A percentile compares a stretch with the other conserved stretches of the same genome.
Conservation (phyloP, 352 stramenopile genomes). For the Globisporangium apiculatum region DNA sequence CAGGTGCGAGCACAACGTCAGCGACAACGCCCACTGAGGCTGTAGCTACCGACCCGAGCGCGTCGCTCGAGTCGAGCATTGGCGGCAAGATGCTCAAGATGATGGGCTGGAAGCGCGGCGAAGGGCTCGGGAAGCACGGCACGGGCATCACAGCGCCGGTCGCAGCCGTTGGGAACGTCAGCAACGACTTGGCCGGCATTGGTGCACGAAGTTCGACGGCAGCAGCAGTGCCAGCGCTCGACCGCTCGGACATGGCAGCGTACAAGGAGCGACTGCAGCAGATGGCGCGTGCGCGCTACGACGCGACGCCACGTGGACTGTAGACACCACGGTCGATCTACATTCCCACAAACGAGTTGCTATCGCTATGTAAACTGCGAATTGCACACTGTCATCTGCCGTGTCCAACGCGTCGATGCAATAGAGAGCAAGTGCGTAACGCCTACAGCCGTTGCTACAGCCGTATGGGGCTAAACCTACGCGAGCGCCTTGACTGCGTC, state of each 20-base stretch:
- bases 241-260: constrained; percentile 38
- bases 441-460: constrained; percentile 2
- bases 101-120: constrained; percentile 83
- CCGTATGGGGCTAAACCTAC: constrained; percentile 6
- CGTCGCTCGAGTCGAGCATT: constrained; percentile 49
- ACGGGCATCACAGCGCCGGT: constrained; percentile 74
- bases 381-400: no score
- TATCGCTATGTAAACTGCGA: no score
- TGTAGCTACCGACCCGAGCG: constrained; percentile 5
- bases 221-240: constrained; percentile 19
- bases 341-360: no score
- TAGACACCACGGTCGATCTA: not conserved
- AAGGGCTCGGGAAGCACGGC: constrained; percentile 74
- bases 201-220: constrained; percentile 23
- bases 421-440: not conserved
- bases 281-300: constrained; percentile 55
- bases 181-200: constrained; percentile 21
- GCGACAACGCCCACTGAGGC: constrained; percentile 1
- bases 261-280: constrained; percentile 62
- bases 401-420: no score
- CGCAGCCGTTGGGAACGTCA: constrained; percentile 25
- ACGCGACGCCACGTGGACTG: constrained; percentile 13
- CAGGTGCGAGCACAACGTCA: not conserved
- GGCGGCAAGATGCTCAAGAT: constrained; percentile 84
- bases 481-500: constrained; percentile 51